Evolutionary conservation across 768 basidiomycete genomes (phyloP).

Genomic region (Pisolithus microcarpus): DNA sequence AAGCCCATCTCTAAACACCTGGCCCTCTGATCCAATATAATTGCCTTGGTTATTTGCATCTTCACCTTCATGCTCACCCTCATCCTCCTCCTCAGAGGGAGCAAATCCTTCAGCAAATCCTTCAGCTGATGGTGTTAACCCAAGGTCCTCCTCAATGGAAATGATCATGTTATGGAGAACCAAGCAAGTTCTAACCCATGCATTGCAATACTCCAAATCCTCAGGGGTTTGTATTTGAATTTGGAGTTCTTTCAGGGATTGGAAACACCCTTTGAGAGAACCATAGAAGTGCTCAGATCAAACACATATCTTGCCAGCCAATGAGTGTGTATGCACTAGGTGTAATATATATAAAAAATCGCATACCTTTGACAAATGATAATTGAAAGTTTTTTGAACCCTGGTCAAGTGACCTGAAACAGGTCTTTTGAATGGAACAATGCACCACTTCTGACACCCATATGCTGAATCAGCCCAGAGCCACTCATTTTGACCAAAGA

Average conservation of each 20-base stretch:
- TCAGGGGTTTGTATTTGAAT: constrained; percentile 6
- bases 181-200: constrained; percentile 3
- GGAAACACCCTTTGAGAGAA: constrained; percentile 7
- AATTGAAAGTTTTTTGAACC: constrained; percentile 15
- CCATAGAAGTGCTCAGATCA: constrained; percentile 8
- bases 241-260: constrained; percentile 6
- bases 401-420: constrained; percentile 4
- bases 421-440: constrained; percentile 20
- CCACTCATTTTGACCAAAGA: constrained; percentile 9
- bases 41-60: too few species aligned
- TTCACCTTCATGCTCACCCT: too few species aligned
- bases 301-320: constrained; percentile 2
- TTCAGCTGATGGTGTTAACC: neutral
- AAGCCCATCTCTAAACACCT: too few species aligned
- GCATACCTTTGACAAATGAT: constrained; percentile 11
- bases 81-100: too few species aligned
- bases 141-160: constrained; percentile 8
- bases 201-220: constrained; percentile 3
- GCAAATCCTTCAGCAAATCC: too few species aligned
- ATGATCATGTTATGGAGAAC: constrained; percentile 14
- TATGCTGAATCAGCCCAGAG: constrained; percentile 8
- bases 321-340: neutral
- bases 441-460: constrained; percentile 11
- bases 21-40: too few species aligned
- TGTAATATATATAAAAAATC: neutral